phyloP scores from a whole-genome alignment of 192 early-diverging fungal species.

The Coemansia sp. region DNA sequence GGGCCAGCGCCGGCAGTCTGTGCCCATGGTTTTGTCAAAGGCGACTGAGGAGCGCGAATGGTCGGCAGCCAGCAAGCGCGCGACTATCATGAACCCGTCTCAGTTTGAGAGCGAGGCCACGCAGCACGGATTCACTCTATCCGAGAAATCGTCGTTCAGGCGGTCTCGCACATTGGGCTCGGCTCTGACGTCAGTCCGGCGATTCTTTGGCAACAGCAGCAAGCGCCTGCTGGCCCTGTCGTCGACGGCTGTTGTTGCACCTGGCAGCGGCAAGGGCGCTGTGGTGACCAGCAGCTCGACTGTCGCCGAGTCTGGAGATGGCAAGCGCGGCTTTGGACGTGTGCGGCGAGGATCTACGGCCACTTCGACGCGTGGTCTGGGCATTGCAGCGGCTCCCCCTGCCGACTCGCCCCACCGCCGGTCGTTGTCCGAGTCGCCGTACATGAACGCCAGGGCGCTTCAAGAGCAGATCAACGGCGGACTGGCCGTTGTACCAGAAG shows the following conservation, averaged over 20 bases:
- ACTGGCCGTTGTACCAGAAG: conserved; percentile 48
- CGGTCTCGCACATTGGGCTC: conserved; percentile 46
- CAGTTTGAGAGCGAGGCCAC: conserved; percentile 28
- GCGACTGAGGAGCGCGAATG: conserved; percentile 29
- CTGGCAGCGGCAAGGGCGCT: conserved; percentile 15
- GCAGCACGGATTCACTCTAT: conserved; percentile 23
- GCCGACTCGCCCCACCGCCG: conserved; percentile 37
- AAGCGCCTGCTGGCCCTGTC: conserved; percentile 52
- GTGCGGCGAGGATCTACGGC: conserved; percentile 29
- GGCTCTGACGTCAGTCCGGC: conserved; percentile 53
- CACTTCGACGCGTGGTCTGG: conserved; percentile 22
- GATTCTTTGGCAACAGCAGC: conserved; percentile 42
- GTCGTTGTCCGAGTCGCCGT: conserved; percentile 57
- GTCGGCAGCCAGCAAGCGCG: conserved; percentile 41
- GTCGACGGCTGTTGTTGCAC: conserved; percentile 3
- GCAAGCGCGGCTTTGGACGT: conserved; percentile 8
- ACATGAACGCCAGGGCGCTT: conserved; percentile 34
- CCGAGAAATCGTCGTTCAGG: conserved; percentile 36
- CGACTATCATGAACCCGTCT: conserved; percentile 49
- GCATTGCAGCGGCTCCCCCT: conserved; percentile 24
- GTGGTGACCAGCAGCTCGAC: conserved; percentile 37
- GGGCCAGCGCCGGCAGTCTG: conserved; percentile 49
- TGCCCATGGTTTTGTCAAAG: conserved; percentile 34
- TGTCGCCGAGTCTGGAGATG: conserved; percentile 16
- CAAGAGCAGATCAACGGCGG: conserved; percentile 37